Conservation (phyloP, 306 rosid genomes). For the Cucumis cinereus region DNA sequence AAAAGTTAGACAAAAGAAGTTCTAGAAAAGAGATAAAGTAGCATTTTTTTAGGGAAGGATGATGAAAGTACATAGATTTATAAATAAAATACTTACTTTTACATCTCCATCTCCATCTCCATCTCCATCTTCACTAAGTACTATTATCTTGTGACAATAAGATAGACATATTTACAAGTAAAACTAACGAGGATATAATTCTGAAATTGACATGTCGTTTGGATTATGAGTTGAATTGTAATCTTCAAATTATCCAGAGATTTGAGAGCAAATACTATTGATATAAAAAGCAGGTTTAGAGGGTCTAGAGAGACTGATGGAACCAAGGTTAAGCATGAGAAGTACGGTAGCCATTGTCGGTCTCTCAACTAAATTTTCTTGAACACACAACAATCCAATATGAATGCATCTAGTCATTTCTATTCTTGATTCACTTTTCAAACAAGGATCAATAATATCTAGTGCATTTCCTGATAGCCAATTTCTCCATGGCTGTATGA, state of each 20-base stretch:
- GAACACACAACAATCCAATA: slow-evolving; percentile 43
- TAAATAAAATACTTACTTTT: no score
- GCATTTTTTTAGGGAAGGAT: no score
- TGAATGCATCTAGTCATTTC: slow-evolving; percentile 43
- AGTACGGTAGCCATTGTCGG: slow-evolving; percentile 31
- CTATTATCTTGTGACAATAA: no score
- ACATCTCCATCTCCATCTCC: no score
- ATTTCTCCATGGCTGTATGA: slow-evolving; percentile 31
- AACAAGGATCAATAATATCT: slow-evolving; percentile 21
- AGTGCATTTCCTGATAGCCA: slow-evolving; percentile 26
- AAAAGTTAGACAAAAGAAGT: no score
- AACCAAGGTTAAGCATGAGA: slow-evolving; percentile 23
- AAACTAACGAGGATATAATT: background rate
- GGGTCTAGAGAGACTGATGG: slow-evolving; percentile 16
- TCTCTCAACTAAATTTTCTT: slow-evolving; percentile 25
- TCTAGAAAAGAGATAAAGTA: no score
- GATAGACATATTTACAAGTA: no score
- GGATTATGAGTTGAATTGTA: background rate
- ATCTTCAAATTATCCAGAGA: background rate
- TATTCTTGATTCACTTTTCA: background rate
- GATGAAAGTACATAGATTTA: no score
- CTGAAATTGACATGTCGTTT: background rate
- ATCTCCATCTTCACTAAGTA: no score
- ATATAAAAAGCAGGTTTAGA: slow-evolving; percentile 22
- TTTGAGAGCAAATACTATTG: background rate